phyloP scores from a whole-genome alignment of 768 basidiomycete genomes.

The Clitopilus hobsonii region DNA sequence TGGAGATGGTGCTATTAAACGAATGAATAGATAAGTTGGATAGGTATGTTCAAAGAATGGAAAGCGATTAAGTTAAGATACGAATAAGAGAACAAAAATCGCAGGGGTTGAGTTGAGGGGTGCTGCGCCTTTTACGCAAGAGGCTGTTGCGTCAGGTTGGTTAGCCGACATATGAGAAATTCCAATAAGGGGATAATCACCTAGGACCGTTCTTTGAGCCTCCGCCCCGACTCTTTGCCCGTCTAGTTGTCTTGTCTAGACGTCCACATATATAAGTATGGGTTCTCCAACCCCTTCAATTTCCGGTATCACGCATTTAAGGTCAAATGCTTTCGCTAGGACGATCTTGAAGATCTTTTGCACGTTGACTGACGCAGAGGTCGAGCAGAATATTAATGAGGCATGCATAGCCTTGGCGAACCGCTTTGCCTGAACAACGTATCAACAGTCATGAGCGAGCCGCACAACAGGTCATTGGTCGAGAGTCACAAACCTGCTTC shows the following conservation, averaged over 20 bases:
- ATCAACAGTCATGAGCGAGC: conserved; percentile 2
- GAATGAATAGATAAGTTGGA: background rate
- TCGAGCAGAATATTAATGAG: conserved; percentile 98
- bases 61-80: background rate
- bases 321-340: conserved; percentile 93
- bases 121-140: background rate
- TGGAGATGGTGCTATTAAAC: conserved; percentile 1
- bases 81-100: background rate
- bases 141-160: background rate
- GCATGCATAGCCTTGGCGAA: conserved; percentile 99
- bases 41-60: background rate
- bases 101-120: background rate
- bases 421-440: conserved; percentile 80
- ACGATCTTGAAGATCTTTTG: conserved; percentile 99
- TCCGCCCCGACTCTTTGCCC: conserved; percentile 8
- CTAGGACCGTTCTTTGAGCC: conserved; percentile 5
- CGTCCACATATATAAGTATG: conserved; percentile 89
- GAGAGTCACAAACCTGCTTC: conserved; percentile 64
- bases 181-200: too few species aligned
- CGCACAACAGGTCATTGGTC: background rate
- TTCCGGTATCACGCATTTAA: conserved; percentile 98
- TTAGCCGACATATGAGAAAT: background rate
- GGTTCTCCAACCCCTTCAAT: conserved; percentile 97
- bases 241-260: conserved; percentile 31
- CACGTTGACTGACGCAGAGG: conserved; percentile 97